A percentile compares a stretch with the other conserved stretches of the same genome.
phyloP scores from a whole-genome alignment of 2,329 filamentous ascomycete species.

The Paramyrothecium roridum region DNA sequence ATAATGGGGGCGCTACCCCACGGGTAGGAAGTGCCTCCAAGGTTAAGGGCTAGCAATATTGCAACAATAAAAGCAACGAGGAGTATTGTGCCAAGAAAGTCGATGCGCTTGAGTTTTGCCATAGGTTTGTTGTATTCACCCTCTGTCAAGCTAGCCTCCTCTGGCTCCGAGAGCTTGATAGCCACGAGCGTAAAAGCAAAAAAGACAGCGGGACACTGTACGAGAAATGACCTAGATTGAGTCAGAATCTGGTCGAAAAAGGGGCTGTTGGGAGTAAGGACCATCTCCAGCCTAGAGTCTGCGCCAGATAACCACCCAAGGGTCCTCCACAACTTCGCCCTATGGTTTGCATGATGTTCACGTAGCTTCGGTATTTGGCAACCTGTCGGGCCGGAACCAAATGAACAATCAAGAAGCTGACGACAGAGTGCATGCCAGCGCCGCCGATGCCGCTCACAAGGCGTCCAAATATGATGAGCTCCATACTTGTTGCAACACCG shows the following conservation, averaged over 20 bases:
- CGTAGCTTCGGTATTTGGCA: too few relatives aligned
- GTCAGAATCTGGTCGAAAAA: too few relatives aligned
- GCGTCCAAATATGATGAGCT: conserved; percentile 46
- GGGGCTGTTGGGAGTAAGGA: conserved; percentile 58
- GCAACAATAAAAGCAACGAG: conserved; percentile 52
- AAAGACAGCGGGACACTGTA: too few relatives aligned
- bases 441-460: conserved; percentile 49
- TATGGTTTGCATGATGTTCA: too few relatives aligned
- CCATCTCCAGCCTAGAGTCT: conserved; percentile 63
- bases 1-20: conserved; percentile 45
- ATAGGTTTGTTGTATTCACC: too few relatives aligned
- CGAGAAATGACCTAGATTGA: too few relatives aligned
- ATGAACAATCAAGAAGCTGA: too few relatives aligned
- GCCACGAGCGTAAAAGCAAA: too few relatives aligned
- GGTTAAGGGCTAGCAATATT: conserved; percentile 48
- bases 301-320: conserved; percentile 57
- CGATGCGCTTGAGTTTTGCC: too few relatives aligned
- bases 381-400: too few relatives aligned
- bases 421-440: conserved; percentile 51
- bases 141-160: too few relatives aligned
- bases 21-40: conserved; percentile 48
- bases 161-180: too few relatives aligned
- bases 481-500: conserved; percentile 43
- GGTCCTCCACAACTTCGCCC: conserved; percentile 51
- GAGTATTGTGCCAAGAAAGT: conserved; percentile 50